Evolutionary conservation across 2,329 filamentous ascomycete genomes (phyloP).

Genomic region (Neonectria sp.): DNA sequence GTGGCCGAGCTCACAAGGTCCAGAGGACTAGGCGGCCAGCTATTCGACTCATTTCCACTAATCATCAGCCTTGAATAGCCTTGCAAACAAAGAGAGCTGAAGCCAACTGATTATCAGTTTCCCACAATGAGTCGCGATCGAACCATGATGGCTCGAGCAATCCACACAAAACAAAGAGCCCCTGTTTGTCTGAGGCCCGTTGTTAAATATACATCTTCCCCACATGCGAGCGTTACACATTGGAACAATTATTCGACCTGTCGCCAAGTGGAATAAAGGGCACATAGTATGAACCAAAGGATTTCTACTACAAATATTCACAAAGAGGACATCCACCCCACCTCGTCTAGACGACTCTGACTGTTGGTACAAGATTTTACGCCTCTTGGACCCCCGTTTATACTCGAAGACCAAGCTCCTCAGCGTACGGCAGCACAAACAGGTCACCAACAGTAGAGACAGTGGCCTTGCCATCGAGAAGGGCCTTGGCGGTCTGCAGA

Average conservation of each 20-base stretch:
- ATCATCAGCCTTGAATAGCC: not conserved
- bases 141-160: slow-evolving; percentile 18
- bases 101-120: not conserved
- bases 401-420: slow-evolving; percentile 94
- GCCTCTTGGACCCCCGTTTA: slow-evolving; percentile 68
- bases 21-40: not conserved
- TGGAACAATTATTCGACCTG: not conserved
- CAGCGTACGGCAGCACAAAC: slow-evolving; percentile 90
- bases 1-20: not conserved
- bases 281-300: slow-evolving; percentile 49
- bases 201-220: slow-evolving; percentile 5
- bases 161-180: slow-evolving; percentile 19
- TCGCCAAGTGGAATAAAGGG: slow-evolving; percentile 29
- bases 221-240: not conserved
- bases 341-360: slow-evolving; percentile 57
- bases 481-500: slow-evolving; percentile 84
- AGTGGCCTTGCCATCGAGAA: slow-evolving; percentile 90
- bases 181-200: slow-evolving; percentile 2
- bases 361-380: slow-evolving; percentile 61
- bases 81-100: slow-evolving; percentile 2
- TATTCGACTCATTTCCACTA: slow-evolving; percentile 11
- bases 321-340: slow-evolving; percentile 56
- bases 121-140: not conserved
- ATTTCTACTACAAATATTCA: slow-evolving; percentile 65
- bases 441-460: slow-evolving; percentile 94